Base-by-base conservation (phyloP, 2,329 filamentous ascomycete genomes). In the Diatrype stigma region DNA sequence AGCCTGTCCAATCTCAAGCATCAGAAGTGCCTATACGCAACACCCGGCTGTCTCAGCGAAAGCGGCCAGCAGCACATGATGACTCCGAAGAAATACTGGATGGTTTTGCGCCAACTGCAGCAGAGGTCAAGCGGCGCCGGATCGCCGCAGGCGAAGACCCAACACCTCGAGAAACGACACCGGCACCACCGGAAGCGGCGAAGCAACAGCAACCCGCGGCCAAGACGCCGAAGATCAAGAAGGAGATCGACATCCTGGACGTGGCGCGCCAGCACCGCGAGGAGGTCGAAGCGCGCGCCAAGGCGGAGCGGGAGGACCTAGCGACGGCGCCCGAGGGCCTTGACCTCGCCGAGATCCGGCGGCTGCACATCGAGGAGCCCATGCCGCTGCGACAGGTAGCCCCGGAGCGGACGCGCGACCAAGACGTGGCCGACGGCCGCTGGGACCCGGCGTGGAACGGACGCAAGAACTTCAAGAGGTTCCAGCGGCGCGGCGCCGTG, bases 381-480 rank as follows among this genome's bases (percentile, higher is more conserved):
- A 89, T 96, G 70, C 78, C 87, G 8, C 66, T 96, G 0, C 78
- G 75, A 22, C 50, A 63, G 55, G 58, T 63, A 61, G 62, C 65
- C 58, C 49, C 68, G 59, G 54, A 57, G 61, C 55, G 65, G 19
- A 60, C 59, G 5, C 70, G 77, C 17, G 81, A 85, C n/a, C 70
- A 75, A 51, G 77, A 80, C 19, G 67, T 77, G 42, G 74, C 71
- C 1, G 73, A 75, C 42, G 76, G 78, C 5, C 79, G 89, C 38
- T 96, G 93, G 92, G 82, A 96, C 58, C 84, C 90, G 1, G 79
- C 78, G 37, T 99, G 94, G 94, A 96, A 96, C 65, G 94, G 93
- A 1, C 80, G 93, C 42, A 93, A 90, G 69, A 97, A 99, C 64
- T 99, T 96, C 73, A 99, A 99, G 68, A 88, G 84, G 60, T 99